Conservation (phyloP, 2,329 filamentous ascomycete species). For the Ophiostoma piceae region DNA sequence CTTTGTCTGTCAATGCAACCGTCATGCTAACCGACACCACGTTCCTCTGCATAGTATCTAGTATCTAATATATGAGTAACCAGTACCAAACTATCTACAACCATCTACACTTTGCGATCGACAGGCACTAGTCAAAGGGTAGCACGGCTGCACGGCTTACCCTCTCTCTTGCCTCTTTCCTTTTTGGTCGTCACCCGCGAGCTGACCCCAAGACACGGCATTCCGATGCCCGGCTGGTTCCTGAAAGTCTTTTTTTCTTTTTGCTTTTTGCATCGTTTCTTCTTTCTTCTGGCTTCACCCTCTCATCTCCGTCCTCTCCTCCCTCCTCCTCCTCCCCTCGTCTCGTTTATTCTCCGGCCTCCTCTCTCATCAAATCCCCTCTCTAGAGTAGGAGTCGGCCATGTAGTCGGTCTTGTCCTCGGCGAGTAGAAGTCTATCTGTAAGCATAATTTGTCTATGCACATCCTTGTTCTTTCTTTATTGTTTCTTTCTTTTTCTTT, state of each 20-base stretch:
- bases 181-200: background rate
- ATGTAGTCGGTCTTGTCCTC: conserved; percentile 1
- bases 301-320: background rate
- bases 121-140: no score
- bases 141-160: no score
- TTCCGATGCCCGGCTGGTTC: conserved; percentile 11
- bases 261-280: background rate
- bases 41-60: no score
- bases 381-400: conserved; percentile 1
- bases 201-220: background rate
- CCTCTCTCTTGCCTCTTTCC: no score
- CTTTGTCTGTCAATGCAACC: no score
- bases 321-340: background rate
- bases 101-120: no score
- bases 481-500: background rate
- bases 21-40: no score
- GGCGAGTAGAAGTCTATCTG: background rate
- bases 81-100: no score
- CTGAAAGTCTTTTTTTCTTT: background rate
- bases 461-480: background rate
- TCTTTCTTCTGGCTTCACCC: background rate
- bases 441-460: background rate
- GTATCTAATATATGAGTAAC: no score
- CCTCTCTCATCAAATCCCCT: background rate
- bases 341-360: background rate